Conservation (phyloP, 371 early-diverging fungal species). For the Circinella umbellata region DNA sequence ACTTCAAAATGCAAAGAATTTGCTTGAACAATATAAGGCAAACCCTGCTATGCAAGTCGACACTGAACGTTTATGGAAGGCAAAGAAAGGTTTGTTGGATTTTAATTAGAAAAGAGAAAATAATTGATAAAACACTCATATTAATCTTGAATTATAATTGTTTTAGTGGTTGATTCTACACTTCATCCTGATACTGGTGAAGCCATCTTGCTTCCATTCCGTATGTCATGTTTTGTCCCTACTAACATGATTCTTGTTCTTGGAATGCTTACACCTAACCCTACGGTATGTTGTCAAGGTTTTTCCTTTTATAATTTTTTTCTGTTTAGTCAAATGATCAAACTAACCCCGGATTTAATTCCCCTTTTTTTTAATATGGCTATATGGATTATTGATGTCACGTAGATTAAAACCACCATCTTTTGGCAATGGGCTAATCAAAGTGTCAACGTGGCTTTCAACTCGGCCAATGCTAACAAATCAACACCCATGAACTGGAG, state of each 20-base stretch:
- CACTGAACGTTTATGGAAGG: slow-evolving; percentile 69
- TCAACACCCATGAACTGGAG: slow-evolving; percentile 73
- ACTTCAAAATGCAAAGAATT: slow-evolving; percentile 59
- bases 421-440: slow-evolving; percentile 92
- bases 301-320: background rate
- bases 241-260: slow-evolving; percentile 83
- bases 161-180: slow-evolving; percentile 72
- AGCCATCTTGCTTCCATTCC: slow-evolving; percentile 78
- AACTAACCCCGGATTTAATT: too few relatives aligned
- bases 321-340: background rate
- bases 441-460: slow-evolving; percentile 83
- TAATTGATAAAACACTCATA: too few relatives aligned
- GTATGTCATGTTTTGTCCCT: slow-evolving; percentile 86
- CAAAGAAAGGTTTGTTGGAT: slow-evolving; percentile 60
- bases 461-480: slow-evolving; percentile 87
- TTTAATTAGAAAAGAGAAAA: background rate
- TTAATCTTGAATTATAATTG: background rate
- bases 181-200: slow-evolving; percentile 87
- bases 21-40: slow-evolving; percentile 63
- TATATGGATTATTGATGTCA: background rate
- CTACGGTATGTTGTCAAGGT: slow-evolving; percentile 51
- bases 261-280: slow-evolving; percentile 83
- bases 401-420: slow-evolving; percentile 65
- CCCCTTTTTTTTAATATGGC: background rate
- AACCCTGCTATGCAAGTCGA: slow-evolving; percentile 38